Percentiles rank a stretch among this genome's conserved stretches.
Conservation (phyloP, 768 basidiomycete genomes). For the Tylopilus balloui region DNA sequence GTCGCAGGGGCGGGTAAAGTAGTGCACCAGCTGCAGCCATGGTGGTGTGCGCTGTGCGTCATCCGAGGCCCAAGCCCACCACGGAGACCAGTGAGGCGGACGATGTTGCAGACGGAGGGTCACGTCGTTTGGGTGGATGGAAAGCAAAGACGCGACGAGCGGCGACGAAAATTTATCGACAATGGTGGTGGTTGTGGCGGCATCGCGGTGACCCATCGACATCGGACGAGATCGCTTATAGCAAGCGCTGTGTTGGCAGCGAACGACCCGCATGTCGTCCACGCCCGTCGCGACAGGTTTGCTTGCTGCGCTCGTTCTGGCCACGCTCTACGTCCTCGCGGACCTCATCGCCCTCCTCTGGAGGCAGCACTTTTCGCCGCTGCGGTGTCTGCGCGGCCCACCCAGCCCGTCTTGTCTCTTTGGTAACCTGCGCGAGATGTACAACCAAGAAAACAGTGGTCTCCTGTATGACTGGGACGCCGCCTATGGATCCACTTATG, state of each 20-base stretch:
- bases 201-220: neutral
- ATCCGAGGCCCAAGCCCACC: constrained; percentile 36
- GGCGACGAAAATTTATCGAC: constrained; percentile 21
- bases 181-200: constrained; percentile 11
- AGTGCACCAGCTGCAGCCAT: constrained; percentile 24
- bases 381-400: constrained; percentile 45
- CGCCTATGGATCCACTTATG: constrained; percentile 45
- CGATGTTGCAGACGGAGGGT: constrained; percentile 16
- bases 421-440: constrained; percentile 50
- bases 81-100: constrained; percentile 27
- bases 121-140: constrained; percentile 47
- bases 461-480: constrained; percentile 45
- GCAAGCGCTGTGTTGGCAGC: neutral
- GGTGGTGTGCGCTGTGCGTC: constrained; percentile 13
- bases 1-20: constrained; percentile 16
- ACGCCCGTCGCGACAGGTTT: neutral
- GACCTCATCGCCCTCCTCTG: constrained; percentile 41
- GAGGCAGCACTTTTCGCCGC: constrained; percentile 45
- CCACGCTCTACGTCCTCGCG: constrained; percentile 26
- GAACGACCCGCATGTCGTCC: constrained; percentile 2
- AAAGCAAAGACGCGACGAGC: constrained; percentile 33
- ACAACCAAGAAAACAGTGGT: constrained; percentile 55
- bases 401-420: constrained; percentile 44
- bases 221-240: neutral
- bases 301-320: constrained; percentile 13